Conservation (phyloP, 2,329 filamentous ascomycete genomes). For the Aspergillus aculeatus region DNA sequence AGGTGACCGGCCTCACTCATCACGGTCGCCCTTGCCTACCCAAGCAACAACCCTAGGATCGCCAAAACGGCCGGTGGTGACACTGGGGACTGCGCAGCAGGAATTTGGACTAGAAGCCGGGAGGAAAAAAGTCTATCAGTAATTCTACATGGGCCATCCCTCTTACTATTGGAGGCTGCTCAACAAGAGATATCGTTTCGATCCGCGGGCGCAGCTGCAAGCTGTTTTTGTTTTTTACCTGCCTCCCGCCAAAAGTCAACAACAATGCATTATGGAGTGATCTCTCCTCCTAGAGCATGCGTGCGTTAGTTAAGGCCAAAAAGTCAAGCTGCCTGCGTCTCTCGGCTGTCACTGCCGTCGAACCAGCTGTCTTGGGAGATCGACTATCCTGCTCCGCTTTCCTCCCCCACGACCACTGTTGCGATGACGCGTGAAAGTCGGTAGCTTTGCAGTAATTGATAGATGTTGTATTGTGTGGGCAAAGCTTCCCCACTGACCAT, state of each 20-base stretch:
- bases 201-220: conserved; percentile 2
- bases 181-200: not conserved
- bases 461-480: not conserved
- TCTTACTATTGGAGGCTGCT: not conserved
- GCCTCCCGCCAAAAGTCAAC: not conserved
- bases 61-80: not conserved
- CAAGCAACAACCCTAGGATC: not conserved
- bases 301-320: not conserved
- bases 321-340: not conserved
- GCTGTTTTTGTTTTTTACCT: not conserved
- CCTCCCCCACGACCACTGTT: not conserved
- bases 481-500: not conserved
- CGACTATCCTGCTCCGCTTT: not conserved
- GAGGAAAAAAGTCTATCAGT: not conserved
- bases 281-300: not conserved
- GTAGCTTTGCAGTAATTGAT: conserved; percentile 3
- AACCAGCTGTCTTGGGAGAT: conserved; percentile 9
- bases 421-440: not conserved
- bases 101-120: not conserved
- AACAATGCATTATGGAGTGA: not conserved
- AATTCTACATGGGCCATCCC: not conserved
- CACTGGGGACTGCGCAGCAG: not conserved
- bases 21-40: not conserved
- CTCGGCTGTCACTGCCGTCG: conserved; percentile 14
- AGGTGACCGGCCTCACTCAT: not conserved